Conservation (phyloP, 1,284 basidiomycete genomes). For the Coniferiporia sulphurascens region DNA sequence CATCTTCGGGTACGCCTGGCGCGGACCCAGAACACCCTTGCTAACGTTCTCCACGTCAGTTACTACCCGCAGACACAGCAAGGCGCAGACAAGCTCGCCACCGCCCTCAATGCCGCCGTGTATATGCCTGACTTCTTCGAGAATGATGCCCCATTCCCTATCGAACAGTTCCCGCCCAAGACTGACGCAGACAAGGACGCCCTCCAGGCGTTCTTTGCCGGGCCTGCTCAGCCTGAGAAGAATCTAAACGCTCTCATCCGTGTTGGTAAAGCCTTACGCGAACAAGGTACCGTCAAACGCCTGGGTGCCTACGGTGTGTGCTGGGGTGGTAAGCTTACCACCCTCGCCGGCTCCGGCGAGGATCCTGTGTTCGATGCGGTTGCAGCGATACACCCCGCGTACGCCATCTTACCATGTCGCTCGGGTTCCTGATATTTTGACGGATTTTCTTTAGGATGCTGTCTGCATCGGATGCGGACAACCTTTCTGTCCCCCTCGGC, state of each 20-base stretch:
- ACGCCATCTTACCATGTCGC: slow-evolving; percentile 19
- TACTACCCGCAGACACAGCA: slow-evolving; percentile 49
- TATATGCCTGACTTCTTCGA: slow-evolving; percentile 68
- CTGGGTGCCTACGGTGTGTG: slow-evolving; percentile 55
- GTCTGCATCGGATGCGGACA: slow-evolving; percentile 45
- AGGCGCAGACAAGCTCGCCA: slow-evolving; percentile 58
- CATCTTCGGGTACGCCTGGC: slow-evolving; percentile 49
- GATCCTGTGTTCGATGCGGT: slow-evolving; percentile 44
- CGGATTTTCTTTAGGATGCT: slow-evolving; percentile 44
- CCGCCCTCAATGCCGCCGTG: slow-evolving; percentile 44
- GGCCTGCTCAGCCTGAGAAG: slow-evolving; percentile 40
- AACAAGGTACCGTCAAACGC: slow-evolving; percentile 37
- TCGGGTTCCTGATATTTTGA: neutral
- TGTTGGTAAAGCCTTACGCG: slow-evolving; percentile 43
- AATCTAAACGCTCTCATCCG: slow-evolving; percentile 42
- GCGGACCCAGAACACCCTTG: slow-evolving; percentile 15
- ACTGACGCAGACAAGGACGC: slow-evolving; percentile 44
- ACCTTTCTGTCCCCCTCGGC: slow-evolving; percentile 50
- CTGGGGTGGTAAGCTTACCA: slow-evolving; percentile 58
- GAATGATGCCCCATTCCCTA: slow-evolving; percentile 44
- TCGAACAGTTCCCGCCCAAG: slow-evolving; percentile 48
- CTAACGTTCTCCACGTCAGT: neutral
- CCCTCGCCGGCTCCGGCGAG: slow-evolving; percentile 32
- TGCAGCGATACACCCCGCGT: slow-evolving; percentile 54
- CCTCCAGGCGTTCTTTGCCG: slow-evolving; percentile 52